A percentile compares a stretch with the other conserved stretches of the same genome.
These are phyloP conservation scores for Mollisiaceae sp. DNA, from an alignment of 2,329 filamentous ascomycete genomes.

Conservation along the genomic window DNA sequence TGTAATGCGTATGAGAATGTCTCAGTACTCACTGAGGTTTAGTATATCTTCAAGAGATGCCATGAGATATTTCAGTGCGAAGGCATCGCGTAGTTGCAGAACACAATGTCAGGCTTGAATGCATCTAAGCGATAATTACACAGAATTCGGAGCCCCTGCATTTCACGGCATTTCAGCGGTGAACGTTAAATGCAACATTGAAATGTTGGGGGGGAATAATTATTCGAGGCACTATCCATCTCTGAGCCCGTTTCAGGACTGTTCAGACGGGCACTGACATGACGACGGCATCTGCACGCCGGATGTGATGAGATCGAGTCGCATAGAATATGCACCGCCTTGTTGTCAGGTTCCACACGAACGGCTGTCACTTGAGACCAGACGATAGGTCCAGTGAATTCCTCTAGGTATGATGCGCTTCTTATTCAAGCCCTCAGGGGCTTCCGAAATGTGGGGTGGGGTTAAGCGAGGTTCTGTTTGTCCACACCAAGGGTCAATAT, in stretches of 20 bases:
- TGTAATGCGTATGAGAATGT: too few relatives aligned
- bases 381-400: background rate
- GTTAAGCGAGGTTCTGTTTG: background rate
- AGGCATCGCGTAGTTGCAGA: background rate
- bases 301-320: slow-evolving; percentile 6
- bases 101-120: background rate
- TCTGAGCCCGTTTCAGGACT: background rate
- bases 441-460: background rate
- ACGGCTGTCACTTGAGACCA: slow-evolving; percentile 4
- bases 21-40: too few relatives aligned
- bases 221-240: background rate
- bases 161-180: background rate
- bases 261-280: background rate
- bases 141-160: background rate
- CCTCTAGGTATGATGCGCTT: background rate
- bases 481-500: background rate
- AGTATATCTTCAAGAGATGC: background rate
- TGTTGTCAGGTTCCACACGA: slow-evolving; percentile 5
- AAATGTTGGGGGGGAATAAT: background rate
- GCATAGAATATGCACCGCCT: slow-evolving; percentile 2
- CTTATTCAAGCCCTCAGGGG: background rate
- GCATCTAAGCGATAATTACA: background rate
- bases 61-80: background rate
- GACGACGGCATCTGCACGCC: background rate
- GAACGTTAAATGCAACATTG: slow-evolving; percentile 1